phyloP scores from a whole-genome alignment of 352 stramenopile species.

The Phytophthora hybrid region DNA sequence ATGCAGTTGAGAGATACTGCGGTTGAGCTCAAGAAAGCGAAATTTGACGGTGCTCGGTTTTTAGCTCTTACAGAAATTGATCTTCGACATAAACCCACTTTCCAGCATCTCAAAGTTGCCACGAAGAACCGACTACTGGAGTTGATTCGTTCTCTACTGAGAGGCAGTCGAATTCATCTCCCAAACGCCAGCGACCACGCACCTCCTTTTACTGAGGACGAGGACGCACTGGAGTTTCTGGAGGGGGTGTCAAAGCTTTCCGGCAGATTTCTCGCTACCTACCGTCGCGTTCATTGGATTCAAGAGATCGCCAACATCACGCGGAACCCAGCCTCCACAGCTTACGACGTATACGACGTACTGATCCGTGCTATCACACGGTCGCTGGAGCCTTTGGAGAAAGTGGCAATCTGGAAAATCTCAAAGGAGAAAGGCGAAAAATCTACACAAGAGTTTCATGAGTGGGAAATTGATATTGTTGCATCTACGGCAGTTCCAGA shows the following conservation, averaged over 20 bases:
- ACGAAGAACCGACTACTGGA: conserved; percentile 69
- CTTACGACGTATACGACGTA: conserved; percentile 65
- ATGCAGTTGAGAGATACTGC: conserved; percentile 62
- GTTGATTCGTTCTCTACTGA: conserved; percentile 52
- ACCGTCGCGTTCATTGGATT: conserved; percentile 65
- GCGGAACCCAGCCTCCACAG: conserved; percentile 40
- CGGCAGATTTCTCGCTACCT: conserved; percentile 57
- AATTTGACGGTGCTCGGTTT: no score
- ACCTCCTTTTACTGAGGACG: conserved; percentile 55
- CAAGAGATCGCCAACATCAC: conserved; percentile 54
- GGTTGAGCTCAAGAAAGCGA: no score
- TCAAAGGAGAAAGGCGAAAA: conserved; percentile 11
- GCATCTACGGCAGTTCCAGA: conserved; percentile 63
- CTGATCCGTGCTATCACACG: conserved; percentile 54
- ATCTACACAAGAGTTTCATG: background rate
- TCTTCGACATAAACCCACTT: no score
- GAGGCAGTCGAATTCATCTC: conserved; percentile 58
- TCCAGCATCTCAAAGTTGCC: no score
- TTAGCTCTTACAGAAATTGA: no score
- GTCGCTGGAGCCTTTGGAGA: conserved; percentile 52
- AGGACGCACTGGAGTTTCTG: conserved; percentile 62
- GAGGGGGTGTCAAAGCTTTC: conserved; percentile 45
- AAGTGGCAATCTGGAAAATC: conserved; percentile 70
- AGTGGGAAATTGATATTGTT: conserved; percentile 56
- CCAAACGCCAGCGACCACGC: conserved; percentile 7